Conservation (phyloP, 345 rosid species). For the Triadica sebifera region DNA sequence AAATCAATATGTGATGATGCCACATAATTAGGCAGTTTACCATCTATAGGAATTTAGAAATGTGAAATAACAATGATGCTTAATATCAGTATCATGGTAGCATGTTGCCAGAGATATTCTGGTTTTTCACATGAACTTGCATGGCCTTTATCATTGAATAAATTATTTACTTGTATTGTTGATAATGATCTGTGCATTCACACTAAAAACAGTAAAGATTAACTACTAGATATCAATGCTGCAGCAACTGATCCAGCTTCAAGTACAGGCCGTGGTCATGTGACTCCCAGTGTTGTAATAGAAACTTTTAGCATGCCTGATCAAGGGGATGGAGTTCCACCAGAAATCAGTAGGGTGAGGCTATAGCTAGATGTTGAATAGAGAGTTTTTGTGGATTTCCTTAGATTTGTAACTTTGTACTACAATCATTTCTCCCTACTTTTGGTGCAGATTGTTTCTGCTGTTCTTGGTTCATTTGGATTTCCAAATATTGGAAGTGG, state of each 20-base stretch:
- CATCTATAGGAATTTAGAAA: neutral
- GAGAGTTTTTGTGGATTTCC: slow-evolving; percentile 1
- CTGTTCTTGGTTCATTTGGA: slow-evolving; percentile 76
- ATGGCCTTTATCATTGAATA: neutral
- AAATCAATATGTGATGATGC: neutral
- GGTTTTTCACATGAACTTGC: neutral
- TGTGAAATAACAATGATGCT: neutral
- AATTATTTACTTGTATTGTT: no score
- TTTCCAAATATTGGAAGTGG: slow-evolving; percentile 47
- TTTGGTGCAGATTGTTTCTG: slow-evolving; percentile 59
- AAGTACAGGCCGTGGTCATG: slow-evolving; percentile 40
- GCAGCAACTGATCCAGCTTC: slow-evolving; percentile 41
- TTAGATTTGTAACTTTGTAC: neutral
- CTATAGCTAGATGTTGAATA: slow-evolving; percentile 17
- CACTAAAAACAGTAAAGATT: neutral
- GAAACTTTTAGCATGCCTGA: slow-evolving; percentile 67
- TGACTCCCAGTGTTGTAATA: slow-evolving; percentile 53
- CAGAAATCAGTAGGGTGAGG: slow-evolving; percentile 65
- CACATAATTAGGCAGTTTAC: neutral
- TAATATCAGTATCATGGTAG: neutral
- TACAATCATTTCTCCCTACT: neutral
- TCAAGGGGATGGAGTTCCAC: slow-evolving; percentile 70
- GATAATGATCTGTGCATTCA: neutral
- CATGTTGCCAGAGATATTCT: neutral
- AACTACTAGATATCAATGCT: slow-evolving; percentile 13